These are phyloP conservation scores for Phylloporus arenicola DNA, from an alignment of 768 basidiomycete species.

Conservation along the genomic window DNA sequence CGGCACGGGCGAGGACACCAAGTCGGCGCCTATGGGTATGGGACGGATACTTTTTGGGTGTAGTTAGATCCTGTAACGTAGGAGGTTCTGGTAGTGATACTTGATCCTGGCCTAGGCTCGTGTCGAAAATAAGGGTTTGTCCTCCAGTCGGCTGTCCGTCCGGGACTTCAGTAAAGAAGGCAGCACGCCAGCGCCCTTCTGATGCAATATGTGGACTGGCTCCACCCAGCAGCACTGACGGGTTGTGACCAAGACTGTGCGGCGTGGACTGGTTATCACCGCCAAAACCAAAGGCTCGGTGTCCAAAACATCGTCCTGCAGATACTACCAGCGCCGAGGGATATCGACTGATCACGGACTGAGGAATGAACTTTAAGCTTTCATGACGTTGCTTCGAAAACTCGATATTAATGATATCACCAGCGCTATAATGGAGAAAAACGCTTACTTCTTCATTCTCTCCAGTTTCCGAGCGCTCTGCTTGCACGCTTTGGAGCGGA, in stretches of 20 bases:
- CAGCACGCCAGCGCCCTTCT: constrained; percentile 1
- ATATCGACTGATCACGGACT: constrained; percentile 23
- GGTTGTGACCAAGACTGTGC: background rate
- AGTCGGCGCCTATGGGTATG: constrained; percentile 2
- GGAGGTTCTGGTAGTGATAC: background rate
- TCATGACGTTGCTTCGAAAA: constrained; percentile 12
- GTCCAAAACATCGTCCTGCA: background rate
- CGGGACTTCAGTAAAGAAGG: background rate
- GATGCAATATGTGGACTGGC: constrained; percentile 3
- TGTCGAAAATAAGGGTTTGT: background rate
- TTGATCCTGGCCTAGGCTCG: background rate
- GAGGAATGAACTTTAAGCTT: constrained; percentile 22
- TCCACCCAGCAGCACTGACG: background rate
- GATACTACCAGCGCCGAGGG: constrained; percentile 8
- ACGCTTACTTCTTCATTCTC: constrained; percentile 9
- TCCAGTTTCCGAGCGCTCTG: background rate
- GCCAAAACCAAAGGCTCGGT: background rate
- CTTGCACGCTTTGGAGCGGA: background rate
- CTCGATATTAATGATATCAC: constrained; percentile 1
- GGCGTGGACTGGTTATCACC: background rate
- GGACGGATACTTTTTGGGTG: background rate
- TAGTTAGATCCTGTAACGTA: background rate
- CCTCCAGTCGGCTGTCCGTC: background rate
- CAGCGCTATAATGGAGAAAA: background rate
- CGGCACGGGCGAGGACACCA: constrained; percentile 19